phyloP scores from a whole-genome alignment of 169 alveolate genomes.

The Plasmodium yoelii region DNA sequence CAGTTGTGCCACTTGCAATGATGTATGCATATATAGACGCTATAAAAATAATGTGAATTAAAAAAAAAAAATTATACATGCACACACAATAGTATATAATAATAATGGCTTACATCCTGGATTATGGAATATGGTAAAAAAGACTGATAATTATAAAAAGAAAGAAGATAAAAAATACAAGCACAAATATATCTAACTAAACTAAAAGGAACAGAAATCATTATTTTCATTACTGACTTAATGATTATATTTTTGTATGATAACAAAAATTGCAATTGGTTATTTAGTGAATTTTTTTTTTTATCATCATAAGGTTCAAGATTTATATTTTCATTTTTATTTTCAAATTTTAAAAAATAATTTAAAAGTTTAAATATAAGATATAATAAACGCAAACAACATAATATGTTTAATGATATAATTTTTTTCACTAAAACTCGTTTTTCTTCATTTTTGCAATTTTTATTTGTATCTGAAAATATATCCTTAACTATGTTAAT shows the following conservation, averaged over 20 bases:
- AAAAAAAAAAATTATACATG: no score
- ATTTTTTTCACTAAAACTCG: slow-evolving; percentile 21
- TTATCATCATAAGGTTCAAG: background rate
- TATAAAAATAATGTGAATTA: no score
- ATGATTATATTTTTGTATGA: slow-evolving; percentile 38
- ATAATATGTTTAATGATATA: slow-evolving; percentile 16
- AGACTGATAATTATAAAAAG: slow-evolving; percentile 38
- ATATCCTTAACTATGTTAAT: slow-evolving; percentile 3
- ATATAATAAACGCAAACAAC: slow-evolving; percentile 42
- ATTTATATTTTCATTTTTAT: background rate
- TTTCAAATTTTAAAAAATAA: slow-evolving; percentile 16
- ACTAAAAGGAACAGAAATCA: slow-evolving; percentile 15
- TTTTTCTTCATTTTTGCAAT: background rate
- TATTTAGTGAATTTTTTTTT: background rate
- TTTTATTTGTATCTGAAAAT: background rate
- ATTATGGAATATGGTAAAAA: slow-evolving; percentile 25
- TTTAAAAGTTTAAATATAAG: slow-evolving; percentile 32
- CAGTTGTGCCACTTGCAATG: background rate
- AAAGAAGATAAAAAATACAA: slow-evolving; percentile 31
- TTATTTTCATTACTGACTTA: slow-evolving; percentile 36
- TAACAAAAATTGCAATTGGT: slow-evolving; percentile 37
- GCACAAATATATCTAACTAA: slow-evolving; percentile 43
- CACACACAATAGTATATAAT: no score
- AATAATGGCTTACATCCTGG: slow-evolving; percentile 33
- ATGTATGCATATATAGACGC: background rate